Percentiles rank a stretch among this genome's conserved stretches.
Conservation (phyloP, 352 stramenopile species). For the Phytopythium sindhum region DNA sequence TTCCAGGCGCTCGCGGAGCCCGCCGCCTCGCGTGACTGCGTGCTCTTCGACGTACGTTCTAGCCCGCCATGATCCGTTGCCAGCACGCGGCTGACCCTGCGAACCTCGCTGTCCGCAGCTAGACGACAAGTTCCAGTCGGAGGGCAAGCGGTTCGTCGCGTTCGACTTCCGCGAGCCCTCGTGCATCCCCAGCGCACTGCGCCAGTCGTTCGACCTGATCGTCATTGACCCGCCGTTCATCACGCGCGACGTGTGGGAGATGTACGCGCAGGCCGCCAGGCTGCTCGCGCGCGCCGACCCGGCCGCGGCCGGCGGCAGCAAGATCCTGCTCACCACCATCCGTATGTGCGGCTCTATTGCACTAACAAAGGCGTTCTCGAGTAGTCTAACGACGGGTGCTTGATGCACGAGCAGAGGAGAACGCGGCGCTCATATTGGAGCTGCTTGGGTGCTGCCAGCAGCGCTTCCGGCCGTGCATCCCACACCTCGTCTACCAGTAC, state of each 20-base stretch:
- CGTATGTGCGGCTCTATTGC: slow-evolving; percentile 24
- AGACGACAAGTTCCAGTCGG: slow-evolving; percentile 75
- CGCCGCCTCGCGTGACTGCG: slow-evolving; percentile 33
- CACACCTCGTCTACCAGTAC: slow-evolving; percentile 96
- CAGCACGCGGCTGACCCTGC: slow-evolving; percentile 1
- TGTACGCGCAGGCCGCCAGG: slow-evolving; percentile 71
- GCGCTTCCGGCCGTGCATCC: slow-evolving; percentile 89
- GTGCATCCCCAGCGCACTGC: slow-evolving; percentile 48
- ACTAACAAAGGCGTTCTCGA: slow-evolving; percentile 54
- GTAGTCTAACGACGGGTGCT: too few relatives aligned
- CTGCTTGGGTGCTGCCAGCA: slow-evolving; percentile 70
- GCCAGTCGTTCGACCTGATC: slow-evolving; percentile 86
- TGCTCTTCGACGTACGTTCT: slow-evolving; percentile 87
- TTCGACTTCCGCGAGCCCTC: slow-evolving; percentile 91
- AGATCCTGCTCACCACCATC: slow-evolving; percentile 90
- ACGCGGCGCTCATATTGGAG: slow-evolving; percentile 78
- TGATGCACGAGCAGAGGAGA: slow-evolving; percentile 63
- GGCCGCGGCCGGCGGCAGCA: slow-evolving; percentile 21
- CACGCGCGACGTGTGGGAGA: slow-evolving; percentile 90
- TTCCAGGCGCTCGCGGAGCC: slow-evolving; percentile 37
- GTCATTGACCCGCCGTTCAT: slow-evolving; percentile 96
- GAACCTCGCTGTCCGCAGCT: slow-evolving; percentile 39
- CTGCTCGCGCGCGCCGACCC: slow-evolving; percentile 46
- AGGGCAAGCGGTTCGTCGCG: slow-evolving; percentile 63
- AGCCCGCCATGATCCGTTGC: not conserved